Percentiles rank a stretch among this genome's conserved stretches.
phyloP scores from a whole-genome alignment of 495 filamentous ascomycete species.

The Usnea hakonensis region DNA sequence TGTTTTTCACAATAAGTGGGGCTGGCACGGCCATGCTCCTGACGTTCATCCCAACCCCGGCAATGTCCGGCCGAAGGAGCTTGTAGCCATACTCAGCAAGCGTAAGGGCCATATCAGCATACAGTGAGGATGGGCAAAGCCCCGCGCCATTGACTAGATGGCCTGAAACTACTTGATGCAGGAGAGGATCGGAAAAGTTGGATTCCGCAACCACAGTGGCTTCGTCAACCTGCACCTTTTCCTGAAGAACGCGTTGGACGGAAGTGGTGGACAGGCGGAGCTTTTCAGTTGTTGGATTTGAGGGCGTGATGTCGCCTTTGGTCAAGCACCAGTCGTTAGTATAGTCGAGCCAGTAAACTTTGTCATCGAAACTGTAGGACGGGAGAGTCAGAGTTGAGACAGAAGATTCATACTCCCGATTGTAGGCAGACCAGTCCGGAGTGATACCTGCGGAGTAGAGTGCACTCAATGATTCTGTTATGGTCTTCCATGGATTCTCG shows the following conservation, averaged over 20 bases:
- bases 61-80: conserved; percentile 45
- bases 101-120: conserved; percentile 72
- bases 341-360: conserved; percentile 82
- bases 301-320: conserved; percentile 46
- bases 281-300: conserved; percentile 30
- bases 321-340: conserved; percentile 49
- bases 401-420: conserved; percentile 56
- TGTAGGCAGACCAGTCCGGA: conserved; percentile 71
- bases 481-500: conserved; percentile 57
- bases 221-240: conserved; percentile 41
- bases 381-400: conserved; percentile 61
- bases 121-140: too few species aligned
- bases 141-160: too few species aligned
- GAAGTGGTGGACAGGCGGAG: conserved; percentile 28
- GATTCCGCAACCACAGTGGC: conserved; percentile 52
- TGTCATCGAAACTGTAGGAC: conserved; percentile 67
- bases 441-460: conserved; percentile 60
- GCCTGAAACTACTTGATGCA: too few species aligned
- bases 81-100: conserved; percentile 61
- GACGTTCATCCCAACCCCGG: conserved; percentile 52
- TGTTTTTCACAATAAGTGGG: conserved; percentile 51
- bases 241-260: conserved; percentile 47
- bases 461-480: conserved; percentile 50
- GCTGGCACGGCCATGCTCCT: conserved; percentile 59
- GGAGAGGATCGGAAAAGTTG: too few species aligned